phyloP scores from a whole-genome alignment of 1,284 basidiomycete species.

The Ustilago trichophora region DNA sequence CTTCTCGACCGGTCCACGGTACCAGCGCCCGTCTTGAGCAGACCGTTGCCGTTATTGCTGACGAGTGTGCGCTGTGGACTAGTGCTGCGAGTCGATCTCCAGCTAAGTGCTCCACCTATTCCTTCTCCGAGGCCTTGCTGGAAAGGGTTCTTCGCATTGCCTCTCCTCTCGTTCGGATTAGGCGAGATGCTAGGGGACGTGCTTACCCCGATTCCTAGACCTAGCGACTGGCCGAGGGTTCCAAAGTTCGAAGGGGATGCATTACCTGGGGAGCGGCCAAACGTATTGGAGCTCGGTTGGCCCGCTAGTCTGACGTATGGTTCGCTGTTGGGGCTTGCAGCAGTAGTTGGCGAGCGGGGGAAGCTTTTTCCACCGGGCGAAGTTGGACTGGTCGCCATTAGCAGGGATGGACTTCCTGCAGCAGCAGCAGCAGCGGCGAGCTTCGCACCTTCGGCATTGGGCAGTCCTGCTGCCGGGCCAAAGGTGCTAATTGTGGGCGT shows the following conservation, averaged over 20 bases:
- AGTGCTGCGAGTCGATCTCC: slow-evolving; percentile 10
- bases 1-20: slow-evolving; percentile 1
- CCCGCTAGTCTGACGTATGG: slow-evolving; percentile 7
- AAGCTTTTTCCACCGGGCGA: slow-evolving; percentile 11
- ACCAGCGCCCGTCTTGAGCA: too few relatives aligned
- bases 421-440: neutral
- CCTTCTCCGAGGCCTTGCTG: neutral
- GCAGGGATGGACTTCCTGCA: neutral
- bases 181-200: slow-evolving; percentile 7
- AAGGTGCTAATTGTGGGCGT: slow-evolving; percentile 13
- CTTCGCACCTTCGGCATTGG: slow-evolving; percentile 2
- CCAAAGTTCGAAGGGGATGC: neutral
- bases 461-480: neutral
- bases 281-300: neutral
- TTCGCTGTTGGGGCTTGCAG: slow-evolving; percentile 5
- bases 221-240: slow-evolving; percentile 29
- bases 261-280: slow-evolving; percentile 3
- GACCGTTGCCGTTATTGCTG: neutral
- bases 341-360: neutral
- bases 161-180: neutral
- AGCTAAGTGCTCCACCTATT: slow-evolving; percentile 6
- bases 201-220: slow-evolving; percentile 4
- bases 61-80: slow-evolving; percentile 8
- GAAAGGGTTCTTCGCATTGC: too few relatives aligned
- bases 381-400: slow-evolving; percentile 1